These are phyloP conservation scores for Capillidium heterosporum DNA, from an alignment of 371 early-diverging fungal genomes.

Conservation along the genomic window DNA sequence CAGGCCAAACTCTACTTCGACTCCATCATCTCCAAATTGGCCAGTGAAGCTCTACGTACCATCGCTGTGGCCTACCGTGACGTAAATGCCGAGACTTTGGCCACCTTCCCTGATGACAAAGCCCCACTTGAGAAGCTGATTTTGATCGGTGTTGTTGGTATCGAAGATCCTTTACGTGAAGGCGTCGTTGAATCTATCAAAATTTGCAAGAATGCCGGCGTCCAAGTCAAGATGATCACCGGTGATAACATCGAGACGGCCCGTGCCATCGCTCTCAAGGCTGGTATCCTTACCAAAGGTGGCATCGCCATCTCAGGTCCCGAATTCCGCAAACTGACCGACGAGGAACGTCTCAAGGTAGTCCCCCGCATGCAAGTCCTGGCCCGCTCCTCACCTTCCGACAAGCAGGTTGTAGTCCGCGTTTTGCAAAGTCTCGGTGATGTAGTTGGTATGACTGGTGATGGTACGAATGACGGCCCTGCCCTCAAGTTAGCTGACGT, in stretches of 20 bases:
- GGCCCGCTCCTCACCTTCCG: conserved; percentile 81
- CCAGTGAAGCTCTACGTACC: conserved; percentile 72
- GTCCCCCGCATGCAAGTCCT: conserved; percentile 78
- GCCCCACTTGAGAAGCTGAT: conserved; percentile 39
- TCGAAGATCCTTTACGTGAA: conserved; percentile 81
- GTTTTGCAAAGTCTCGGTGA: conserved; percentile 71
- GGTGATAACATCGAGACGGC: conserved; percentile 91
- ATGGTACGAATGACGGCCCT: conserved; percentile 96
- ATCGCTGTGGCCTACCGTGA: conserved; percentile 70
- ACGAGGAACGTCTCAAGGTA: conserved; percentile 54
- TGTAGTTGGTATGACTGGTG: conserved; percentile 92
- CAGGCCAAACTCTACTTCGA: conserved; percentile 22
- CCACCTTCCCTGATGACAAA: conserved; percentile 22
- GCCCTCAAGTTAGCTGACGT: conserved; percentile 88
- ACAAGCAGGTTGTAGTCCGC: conserved; percentile 82
- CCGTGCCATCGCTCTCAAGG: conserved; percentile 66
- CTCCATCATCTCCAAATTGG: conserved; percentile 46
- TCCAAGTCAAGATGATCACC: conserved; percentile 92
- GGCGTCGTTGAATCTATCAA: conserved; percentile 71
- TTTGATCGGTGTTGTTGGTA: conserved; percentile 70
- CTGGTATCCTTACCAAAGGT: conserved; percentile 69
- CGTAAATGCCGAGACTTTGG: conserved; percentile 17
- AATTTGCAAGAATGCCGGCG: conserved; percentile 70
- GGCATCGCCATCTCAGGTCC: conserved; percentile 78
- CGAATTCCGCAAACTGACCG: conserved; percentile 56